These are phyloP conservation scores for Colletotrichum ledebouriae DNA, from an alignment of 2,329 filamentous ascomycete genomes.

Conservation along the genomic window DNA sequence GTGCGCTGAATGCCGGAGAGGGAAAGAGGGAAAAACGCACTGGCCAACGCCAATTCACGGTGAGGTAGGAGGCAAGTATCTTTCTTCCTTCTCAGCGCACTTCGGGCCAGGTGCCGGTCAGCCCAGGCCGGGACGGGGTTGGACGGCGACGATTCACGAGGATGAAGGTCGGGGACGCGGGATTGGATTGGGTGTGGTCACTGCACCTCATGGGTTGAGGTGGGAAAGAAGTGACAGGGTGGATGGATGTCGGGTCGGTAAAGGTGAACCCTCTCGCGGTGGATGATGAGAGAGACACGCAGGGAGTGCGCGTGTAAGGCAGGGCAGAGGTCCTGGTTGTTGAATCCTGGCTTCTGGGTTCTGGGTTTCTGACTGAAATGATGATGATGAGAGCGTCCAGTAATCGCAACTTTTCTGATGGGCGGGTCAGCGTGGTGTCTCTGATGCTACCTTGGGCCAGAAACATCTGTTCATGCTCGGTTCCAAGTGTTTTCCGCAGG, in stretches of 20 bases:
- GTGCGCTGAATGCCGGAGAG: conserved; percentile 44
- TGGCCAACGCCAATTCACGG: conserved; percentile 16
- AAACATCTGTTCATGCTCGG: conserved; percentile 8
- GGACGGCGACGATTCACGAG: conserved; percentile 6
- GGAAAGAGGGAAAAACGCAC: conserved; percentile 38
- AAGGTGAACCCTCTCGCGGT: conserved; percentile 11
- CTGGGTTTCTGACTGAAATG: conserved; percentile 24
- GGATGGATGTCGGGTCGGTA: conserved; percentile 24
- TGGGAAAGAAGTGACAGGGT: conserved; percentile 7
- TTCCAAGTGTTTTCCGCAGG: neutral
- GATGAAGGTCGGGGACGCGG: conserved; percentile 11
- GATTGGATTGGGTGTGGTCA: conserved; percentile 18
- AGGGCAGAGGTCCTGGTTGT: conserved; percentile 31
- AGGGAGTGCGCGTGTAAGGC: conserved; percentile 14
- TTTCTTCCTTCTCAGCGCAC: conserved; percentile 5
- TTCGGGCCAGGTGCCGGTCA: conserved; percentile 31
- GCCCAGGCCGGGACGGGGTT: conserved; percentile 29
- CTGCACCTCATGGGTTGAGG: conserved; percentile 22
- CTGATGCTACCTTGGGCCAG: neutral
- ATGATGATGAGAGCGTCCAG: neutral
- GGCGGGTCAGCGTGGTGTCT: conserved; percentile 19
- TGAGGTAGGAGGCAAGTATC: conserved; percentile 8
- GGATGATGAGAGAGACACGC: conserved; percentile 12
- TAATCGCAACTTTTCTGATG: conserved; percentile 5
- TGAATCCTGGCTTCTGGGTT: conserved; percentile 18